A percentile compares a stretch with the other conserved stretches of the same genome.
Evolutionary conservation across 2,329 filamentous ascomycete species (phyloP).

Genomic region (Huntiella abstrusa): DNA sequence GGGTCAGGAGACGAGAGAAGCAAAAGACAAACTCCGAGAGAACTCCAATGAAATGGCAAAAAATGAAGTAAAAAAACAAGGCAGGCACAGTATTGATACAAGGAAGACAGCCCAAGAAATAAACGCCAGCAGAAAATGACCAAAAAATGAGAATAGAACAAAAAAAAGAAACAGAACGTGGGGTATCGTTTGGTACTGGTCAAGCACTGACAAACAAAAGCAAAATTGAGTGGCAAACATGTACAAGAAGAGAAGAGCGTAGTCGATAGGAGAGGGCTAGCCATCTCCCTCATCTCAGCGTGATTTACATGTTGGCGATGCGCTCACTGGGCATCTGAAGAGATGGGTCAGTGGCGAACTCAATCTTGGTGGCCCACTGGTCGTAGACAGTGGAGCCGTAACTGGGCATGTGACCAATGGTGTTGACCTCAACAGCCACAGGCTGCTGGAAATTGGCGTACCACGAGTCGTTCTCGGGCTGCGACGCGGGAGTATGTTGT

Average conservation of each 20-base stretch:
- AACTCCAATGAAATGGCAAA: background rate
- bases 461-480: slow-evolving; percentile 31
- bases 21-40: background rate
- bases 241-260: slow-evolving; percentile 1
- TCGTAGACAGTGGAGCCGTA: slow-evolving; percentile 33
- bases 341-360: slow-evolving; percentile 33
- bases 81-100: slow-evolving; percentile 11
- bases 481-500: slow-evolving; percentile 18
- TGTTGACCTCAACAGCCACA: slow-evolving; percentile 29
- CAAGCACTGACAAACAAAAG: slow-evolving; percentile 10
- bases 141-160: slow-evolving; percentile 6
- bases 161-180: slow-evolving; percentile 11
- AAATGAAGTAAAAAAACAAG: slow-evolving; percentile 2
- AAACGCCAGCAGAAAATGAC: slow-evolving; percentile 6
- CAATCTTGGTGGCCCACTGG: slow-evolving; percentile 35
- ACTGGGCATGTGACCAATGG: slow-evolving; percentile 31
- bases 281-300: too few species aligned
- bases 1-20: background rate
- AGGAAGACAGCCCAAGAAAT: slow-evolving; percentile 5
- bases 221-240: slow-evolving; percentile 8
- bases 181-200: slow-evolving; percentile 12
- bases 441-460: slow-evolving; percentile 36
- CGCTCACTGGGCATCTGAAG: slow-evolving; percentile 41
- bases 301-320: slow-evolving; percentile 33
- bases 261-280: too few species aligned